Evolutionary conservation across 2,329 filamentous ascomycete species (phyloP), one percentile per base, ranked within the genome.

Genomic region (Hymenoscyphus fraxineus): DNA sequence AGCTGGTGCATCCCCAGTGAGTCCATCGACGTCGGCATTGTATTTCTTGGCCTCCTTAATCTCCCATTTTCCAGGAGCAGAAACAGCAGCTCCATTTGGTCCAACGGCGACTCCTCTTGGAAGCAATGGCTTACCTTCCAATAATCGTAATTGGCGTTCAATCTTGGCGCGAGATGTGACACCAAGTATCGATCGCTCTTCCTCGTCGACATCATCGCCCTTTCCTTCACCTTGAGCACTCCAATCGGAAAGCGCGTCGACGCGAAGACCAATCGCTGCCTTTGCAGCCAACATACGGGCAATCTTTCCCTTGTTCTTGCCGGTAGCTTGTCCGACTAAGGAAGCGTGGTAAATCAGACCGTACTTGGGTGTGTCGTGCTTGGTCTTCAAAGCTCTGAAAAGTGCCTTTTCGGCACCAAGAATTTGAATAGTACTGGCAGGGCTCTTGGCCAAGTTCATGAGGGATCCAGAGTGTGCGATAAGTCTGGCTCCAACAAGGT

Each of bases 231-330:
- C 86, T 64, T 89, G 86, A 58, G 85, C 84, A 68, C 85, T 85
- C 83, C 90, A 92, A 68, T 93, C 90, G 62, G 88, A 88, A 56
- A 96, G 85, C 35, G 95, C 92, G 78, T 99, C 95, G 59, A 97
- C 91, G 80, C 95, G 93, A 59, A 97, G 83, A 83, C 93, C 93
- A 60, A 99, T 86, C 32, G 95, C 92, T 58, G 94, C 88, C 84
- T 98, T 98, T 71, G 94, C 90, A 59, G 95, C 91, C 67, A 99
- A 85, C 83, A 97, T 93, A 85, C 95, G 92, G 54, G 95, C 95
- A 75, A 99, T 97, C 84, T 99, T 99, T 73, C 95, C 95, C 88
- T 99, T 99, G 84, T 98, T 98, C 83, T 92, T 94, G 74, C 95
- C 95, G 22, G 92, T 96, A 38, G 95, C 95, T 81, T 99, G 95